Conservation (phyloP, 129 eudicot species). For the Pseudognaphalium luteoalbum region DNA sequence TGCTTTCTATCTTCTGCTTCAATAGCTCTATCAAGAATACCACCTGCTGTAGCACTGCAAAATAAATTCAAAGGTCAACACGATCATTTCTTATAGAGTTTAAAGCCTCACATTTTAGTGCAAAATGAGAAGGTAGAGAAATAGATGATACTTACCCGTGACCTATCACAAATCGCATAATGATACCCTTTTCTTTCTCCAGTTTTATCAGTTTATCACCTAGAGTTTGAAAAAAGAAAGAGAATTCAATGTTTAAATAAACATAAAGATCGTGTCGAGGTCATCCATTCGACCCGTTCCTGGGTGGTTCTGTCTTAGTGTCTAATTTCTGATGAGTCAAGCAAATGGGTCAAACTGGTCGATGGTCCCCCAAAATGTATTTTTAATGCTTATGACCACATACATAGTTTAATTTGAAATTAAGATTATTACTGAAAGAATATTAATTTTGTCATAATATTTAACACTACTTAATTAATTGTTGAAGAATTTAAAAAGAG, state of each 20-base stretch:
- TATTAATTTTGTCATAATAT: neutral
- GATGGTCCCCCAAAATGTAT: neutral
- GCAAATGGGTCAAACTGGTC: neutral
- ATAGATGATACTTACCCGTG: slow-evolving; percentile 63
- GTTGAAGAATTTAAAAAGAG: neutral
- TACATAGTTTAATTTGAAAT: neutral
- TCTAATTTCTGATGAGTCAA: neutral
- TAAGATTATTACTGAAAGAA: neutral
- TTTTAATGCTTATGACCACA: neutral
- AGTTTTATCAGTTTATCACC: slow-evolving; percentile 80
- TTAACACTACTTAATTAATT: neutral
- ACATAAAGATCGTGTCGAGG: neutral
- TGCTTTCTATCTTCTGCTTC: slow-evolving; percentile 91
- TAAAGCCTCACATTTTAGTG: neutral
- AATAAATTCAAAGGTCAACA: slow-evolving; percentile 22
- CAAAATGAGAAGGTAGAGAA: neutral
- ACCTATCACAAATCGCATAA: slow-evolving; percentile 89
- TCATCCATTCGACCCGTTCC: neutral
- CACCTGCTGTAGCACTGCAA: slow-evolving; percentile 78
- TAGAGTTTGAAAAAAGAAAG: slow-evolving; percentile 29
- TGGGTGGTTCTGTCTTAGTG: neutral
- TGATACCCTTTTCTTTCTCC: slow-evolving; percentile 96
- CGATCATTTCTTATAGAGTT: neutral
- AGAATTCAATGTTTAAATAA: neutral
- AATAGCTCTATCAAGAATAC: slow-evolving; percentile 85